Evolutionary conservation across 805 yeast genomes (phyloP), one percentile per base, ranked within the genome.

Genomic region (Suhomyces faveliae): DNA sequence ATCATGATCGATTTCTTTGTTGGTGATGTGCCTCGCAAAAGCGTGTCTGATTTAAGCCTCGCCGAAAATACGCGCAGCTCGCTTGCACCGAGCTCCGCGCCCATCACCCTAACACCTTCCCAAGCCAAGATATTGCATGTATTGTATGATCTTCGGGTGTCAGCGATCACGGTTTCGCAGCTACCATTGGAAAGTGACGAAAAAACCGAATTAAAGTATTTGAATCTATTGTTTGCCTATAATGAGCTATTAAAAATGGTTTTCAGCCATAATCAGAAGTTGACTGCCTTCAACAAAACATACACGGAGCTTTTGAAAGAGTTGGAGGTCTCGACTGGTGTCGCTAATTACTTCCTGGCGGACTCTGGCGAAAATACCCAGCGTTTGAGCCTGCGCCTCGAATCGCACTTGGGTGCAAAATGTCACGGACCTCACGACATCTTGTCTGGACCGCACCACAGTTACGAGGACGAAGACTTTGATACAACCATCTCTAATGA

Each of bases 151-250:
- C 7, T 21, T 12, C 25, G 25, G 15, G 40, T 37, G 12, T 25
- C 25, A 1, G 35, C 13, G 10, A 42, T 30, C 3, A 23, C 37
- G n/a, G 17, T 43, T 15, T 40, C 46, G 12, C 35, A 9, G 25
- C 5, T 35, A 2, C 11, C 42, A 10, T 27, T 35, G 2, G 15
- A 35, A 35, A 12, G 20, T 20, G 33, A 21, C 13, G 55, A 47
- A 33, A 40, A 37, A 23, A 15, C 42, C 27, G 51, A 47, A 17
- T 12, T 46, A 20, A 58, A 51, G 23, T 59, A 51, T 48, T 53
- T 46, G 44, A 43, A 48, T 20, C 45, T 59, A 23, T 47, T 57
- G 35, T 43, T 43, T 17, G 40, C 49, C 8, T 58, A 57, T 46
- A 51, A 54, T 42, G 42, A 51, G 20, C 45, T 59, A 22, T 27